A percentile compares a stretch with the other conserved stretches of the same genome.
These are phyloP conservation scores for Scheffersomyces ergatensis DNA, from an alignment of 805 yeast genomes.

Conservation along the genomic window DNA sequence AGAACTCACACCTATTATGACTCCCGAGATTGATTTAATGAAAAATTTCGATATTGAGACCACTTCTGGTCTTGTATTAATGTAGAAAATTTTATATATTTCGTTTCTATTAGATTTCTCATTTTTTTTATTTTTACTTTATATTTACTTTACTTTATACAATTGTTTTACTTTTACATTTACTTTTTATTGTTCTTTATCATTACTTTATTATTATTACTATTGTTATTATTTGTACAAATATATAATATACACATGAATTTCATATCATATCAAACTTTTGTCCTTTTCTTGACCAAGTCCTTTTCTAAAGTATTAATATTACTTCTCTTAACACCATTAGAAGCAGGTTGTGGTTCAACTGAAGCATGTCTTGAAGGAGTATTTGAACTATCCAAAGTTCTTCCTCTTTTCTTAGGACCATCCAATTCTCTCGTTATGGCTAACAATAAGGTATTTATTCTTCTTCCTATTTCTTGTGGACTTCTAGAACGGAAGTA, in stretches of 20 bases:
- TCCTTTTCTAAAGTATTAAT: background rate
- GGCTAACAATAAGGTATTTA: constrained; percentile 64
- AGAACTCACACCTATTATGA: background rate
- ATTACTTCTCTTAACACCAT: constrained; percentile 4
- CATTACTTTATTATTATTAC: background rate
- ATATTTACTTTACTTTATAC: too few relatives aligned
- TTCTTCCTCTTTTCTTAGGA: constrained; percentile 45
- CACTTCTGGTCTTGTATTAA: background rate
- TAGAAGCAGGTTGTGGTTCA: constrained; percentile 22
- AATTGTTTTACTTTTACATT: background rate
- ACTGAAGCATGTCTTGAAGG: constrained; percentile 34
- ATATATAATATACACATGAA: background rate
- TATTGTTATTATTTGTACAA: too few relatives aligned
- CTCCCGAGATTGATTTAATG: background rate
- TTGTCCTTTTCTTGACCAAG: background rate
- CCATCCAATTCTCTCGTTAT: constrained; percentile 70
- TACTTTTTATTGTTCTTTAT: too few relatives aligned
- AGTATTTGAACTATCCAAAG: constrained; percentile 16
- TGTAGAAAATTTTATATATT: too few relatives aligned
- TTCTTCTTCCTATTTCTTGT: constrained; percentile 69
- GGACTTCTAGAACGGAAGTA: constrained; percentile 68
- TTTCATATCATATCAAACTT: background rate
- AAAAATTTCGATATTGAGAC: background rate
- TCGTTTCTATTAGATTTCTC: too few relatives aligned
- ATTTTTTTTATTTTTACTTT: too few relatives aligned